These are phyloP conservation scores for Phytopythium aichiense DNA, from an alignment of 352 stramenopile genomes.

Conservation along the genomic window DNA sequence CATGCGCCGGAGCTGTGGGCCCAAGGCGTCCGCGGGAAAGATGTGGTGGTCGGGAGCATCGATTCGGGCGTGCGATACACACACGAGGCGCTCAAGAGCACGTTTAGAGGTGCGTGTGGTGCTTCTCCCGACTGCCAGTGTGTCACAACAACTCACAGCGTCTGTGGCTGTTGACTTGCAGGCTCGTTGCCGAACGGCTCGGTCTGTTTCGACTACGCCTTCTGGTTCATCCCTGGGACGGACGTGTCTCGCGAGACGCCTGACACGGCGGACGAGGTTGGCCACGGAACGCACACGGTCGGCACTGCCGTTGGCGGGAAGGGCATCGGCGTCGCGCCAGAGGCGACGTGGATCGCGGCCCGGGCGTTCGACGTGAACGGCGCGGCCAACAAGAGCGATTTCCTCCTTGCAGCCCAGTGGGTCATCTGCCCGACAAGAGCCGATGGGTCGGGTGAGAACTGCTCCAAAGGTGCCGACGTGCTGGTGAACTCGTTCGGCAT, in stretches of 20 bases:
- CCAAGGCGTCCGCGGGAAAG: constrained; percentile 24
- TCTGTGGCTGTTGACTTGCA: constrained; percentile 6
- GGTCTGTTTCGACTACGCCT: constrained; percentile 61
- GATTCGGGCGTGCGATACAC: constrained; percentile 72
- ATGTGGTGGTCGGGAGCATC: constrained; percentile 62
- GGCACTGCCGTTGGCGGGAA: constrained; percentile 45
- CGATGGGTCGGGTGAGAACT: constrained; percentile 41
- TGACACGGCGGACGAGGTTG: constrained; percentile 61
- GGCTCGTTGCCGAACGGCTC: constrained; percentile 20
- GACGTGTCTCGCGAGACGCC: constrained; percentile 51
- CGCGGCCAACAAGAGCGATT: constrained; percentile 62
- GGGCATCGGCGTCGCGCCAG: constrained; percentile 54
- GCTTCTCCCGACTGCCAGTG: background rate
- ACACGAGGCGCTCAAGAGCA: constrained; percentile 40
- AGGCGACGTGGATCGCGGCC: constrained; percentile 66
- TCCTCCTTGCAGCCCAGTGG: constrained; percentile 62
- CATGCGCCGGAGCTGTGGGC: constrained; percentile 51
- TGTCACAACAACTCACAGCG: constrained; percentile 1
- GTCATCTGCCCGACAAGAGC: constrained; percentile 58
- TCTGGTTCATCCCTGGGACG: constrained; percentile 55
- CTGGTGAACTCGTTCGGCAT: constrained; percentile 70
- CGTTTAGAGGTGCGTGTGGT: constrained; percentile 34
- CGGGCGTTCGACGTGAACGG: constrained; percentile 58
- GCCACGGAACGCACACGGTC: constrained; percentile 69
- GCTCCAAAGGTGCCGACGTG: constrained; percentile 52